Conservation (phyloP, 345 rosid genomes). For the Hypericum perforatum region DNA sequence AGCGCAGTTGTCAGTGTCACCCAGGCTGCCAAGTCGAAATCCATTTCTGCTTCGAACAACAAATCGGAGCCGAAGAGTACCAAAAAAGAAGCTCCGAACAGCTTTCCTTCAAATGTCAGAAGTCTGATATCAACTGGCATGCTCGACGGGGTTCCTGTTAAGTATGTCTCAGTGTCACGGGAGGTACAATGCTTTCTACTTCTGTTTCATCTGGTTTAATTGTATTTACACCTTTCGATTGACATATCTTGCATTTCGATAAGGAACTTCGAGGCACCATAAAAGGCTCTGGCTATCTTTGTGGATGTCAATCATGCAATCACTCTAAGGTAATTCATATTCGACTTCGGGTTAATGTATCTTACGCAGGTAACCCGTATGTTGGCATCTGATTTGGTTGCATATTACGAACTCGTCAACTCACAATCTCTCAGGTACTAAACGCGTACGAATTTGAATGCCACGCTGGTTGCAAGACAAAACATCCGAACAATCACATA, state of each 20-base stretch:
- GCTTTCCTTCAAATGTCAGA: slow-evolving; percentile 91
- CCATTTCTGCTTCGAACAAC: slow-evolving; percentile 39
- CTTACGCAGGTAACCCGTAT: too few relatives aligned
- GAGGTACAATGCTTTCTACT: slow-evolving; percentile 42
- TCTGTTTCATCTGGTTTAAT: background rate
- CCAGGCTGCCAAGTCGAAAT: slow-evolving; percentile 32
- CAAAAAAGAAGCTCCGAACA: slow-evolving; percentile 70
- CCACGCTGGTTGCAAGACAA: slow-evolving; percentile 87
- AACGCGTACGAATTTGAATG: slow-evolving; percentile 88
- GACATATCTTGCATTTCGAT: slow-evolving; percentile 10
- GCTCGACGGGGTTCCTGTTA: slow-evolving; percentile 88
- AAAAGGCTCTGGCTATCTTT: slow-evolving; percentile 88
- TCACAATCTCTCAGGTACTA: slow-evolving; percentile 37
- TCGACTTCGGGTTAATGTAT: too few relatives aligned
- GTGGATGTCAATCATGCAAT: slow-evolving; percentile 75
- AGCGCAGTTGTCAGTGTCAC: slow-evolving; percentile 20
- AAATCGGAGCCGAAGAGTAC: slow-evolving; percentile 47
- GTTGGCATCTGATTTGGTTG: background rate
- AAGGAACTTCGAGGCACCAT: slow-evolving; percentile 75
- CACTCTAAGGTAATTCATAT: slow-evolving; percentile 53
- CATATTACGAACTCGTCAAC: slow-evolving; percentile 3
- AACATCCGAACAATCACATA: slow-evolving; percentile 93
- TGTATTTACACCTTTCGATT: slow-evolving; percentile 7
- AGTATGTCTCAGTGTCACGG: slow-evolving; percentile 61
- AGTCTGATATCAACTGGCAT: slow-evolving; percentile 87